Percentiles rank a stretch among this genome's conserved stretches.
phyloP scores from a whole-genome alignment of 495 filamentous ascomycete species.

The Neurospora terricola region DNA sequence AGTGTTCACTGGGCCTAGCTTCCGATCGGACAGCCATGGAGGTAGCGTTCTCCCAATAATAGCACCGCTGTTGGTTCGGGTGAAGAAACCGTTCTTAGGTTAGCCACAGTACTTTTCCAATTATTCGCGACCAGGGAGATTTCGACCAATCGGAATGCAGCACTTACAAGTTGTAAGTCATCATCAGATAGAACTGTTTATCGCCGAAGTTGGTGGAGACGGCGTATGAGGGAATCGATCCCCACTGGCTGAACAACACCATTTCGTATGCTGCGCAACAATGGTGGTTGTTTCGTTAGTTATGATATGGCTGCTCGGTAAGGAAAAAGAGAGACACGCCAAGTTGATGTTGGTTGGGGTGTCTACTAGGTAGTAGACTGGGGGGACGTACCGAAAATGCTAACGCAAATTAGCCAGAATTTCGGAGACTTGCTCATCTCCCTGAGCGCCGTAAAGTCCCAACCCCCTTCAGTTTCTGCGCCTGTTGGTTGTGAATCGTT shows the following conservation, averaged over 20 bases:
- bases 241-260: slow-evolving; percentile 24
- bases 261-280: slow-evolving; percentile 16
- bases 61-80: slow-evolving; percentile 12
- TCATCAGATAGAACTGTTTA: slow-evolving; percentile 21
- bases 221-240: slow-evolving; percentile 21
- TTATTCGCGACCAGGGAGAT: background rate
- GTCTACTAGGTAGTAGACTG: background rate
- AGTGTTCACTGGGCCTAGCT: slow-evolving; percentile 19
- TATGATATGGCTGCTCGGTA: background rate
- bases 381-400: slow-evolving; percentile 17
- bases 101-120: background rate
- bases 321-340: background rate
- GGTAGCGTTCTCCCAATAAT: slow-evolving; percentile 18
- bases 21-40: slow-evolving; percentile 15
- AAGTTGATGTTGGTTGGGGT: background rate
- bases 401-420: slow-evolving; percentile 18
- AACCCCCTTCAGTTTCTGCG: background rate
- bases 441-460: background rate
- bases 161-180: slow-evolving; percentile 25
- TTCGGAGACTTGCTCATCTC: slow-evolving; percentile 6
- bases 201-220: slow-evolving; percentile 11
- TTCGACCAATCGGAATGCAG: background rate
- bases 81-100: background rate
- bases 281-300: background rate
- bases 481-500: slow-evolving; percentile 4